These are phyloP conservation scores for Ceratobasidium sp. DNA, from an alignment of 1,284 basidiomycete species.

Conservation along the genomic window DNA sequence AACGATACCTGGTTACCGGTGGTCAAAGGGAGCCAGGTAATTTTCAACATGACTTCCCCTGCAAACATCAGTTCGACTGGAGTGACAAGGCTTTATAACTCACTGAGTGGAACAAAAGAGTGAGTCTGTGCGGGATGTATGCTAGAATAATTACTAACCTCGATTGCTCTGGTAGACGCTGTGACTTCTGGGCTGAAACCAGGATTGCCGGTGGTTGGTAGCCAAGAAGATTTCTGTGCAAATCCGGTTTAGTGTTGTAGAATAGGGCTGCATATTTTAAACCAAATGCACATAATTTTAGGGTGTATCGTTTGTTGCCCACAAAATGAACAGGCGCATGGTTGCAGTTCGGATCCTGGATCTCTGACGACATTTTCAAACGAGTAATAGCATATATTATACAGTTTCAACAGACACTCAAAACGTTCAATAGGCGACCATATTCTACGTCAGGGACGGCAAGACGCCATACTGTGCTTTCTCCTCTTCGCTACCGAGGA, in stretches of 20 bases:
- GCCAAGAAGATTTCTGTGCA: no score
- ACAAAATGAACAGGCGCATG: no score
- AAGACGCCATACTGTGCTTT: slow-evolving; percentile 11
- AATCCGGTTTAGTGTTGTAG: no score
- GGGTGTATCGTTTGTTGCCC: no score
- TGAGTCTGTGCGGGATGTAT: neutral
- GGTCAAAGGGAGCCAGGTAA: neutral
- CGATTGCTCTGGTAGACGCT: neutral
- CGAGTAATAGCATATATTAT: no score
- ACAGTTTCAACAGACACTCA: no score
- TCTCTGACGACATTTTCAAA: no score
- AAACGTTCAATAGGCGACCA: neutral
- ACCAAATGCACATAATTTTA: no score
- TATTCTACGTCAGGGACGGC: neutral
- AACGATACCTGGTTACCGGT: neutral
- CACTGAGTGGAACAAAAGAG: slow-evolving; percentile 15
- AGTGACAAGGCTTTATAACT: neutral
- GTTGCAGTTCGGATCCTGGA: no score
- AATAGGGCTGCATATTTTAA: no score
- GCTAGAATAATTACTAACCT: no score
- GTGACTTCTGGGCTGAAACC: slow-evolving; percentile 30
- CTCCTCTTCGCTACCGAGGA: slow-evolving; percentile 59
- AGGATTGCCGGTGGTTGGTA: slow-evolving; percentile 13
- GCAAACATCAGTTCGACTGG: slow-evolving; percentile 20
- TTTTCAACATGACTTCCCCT: slow-evolving; percentile 24